Percentiles rank a stretch among this genome's conserved stretches.
These are phyloP conservation scores for Stentor coeruleus DNA, from an alignment of 73 alveolate genomes.

Conservation along the genomic window DNA sequence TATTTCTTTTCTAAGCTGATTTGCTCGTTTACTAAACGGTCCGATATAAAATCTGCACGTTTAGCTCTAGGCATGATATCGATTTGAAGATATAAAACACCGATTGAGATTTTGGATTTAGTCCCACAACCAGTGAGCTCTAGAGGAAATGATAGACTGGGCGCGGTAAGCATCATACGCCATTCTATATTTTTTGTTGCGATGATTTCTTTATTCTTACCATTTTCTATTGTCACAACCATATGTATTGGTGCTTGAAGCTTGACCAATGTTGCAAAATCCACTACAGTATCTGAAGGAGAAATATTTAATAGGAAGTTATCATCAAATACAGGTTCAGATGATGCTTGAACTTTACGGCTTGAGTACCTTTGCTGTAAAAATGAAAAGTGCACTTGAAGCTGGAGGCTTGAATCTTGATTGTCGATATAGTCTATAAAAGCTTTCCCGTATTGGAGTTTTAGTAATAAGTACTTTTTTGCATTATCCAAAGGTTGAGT, in stretches of 20 bases:
- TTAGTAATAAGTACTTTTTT: conserved; percentile 41
- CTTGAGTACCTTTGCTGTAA: conserved; percentile 38
- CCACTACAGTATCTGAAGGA: conserved; percentile 32
- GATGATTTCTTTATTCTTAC: conserved; percentile 40
- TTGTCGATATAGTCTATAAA: conserved; percentile 51
- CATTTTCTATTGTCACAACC: conserved; percentile 32
- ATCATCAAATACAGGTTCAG: conserved; percentile 41
- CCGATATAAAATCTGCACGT: conserved; percentile 31
- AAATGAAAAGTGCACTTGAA: conserved; percentile 34
- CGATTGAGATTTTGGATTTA: conserved; percentile 42
- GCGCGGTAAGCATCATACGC: conserved; percentile 48
- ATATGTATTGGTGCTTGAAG: conserved; percentile 39
- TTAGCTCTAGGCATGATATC: conserved; percentile 44
- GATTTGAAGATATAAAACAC: conserved; percentile 40
- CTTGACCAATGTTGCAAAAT: conserved; percentile 46
- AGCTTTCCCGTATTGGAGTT: conserved; percentile 50
- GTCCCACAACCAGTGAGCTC: conserved; percentile 55
- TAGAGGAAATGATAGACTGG: conserved; percentile 42
- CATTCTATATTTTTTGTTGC: conserved; percentile 62
- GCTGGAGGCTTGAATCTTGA: conserved; percentile 32
- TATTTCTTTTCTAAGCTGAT: conserved; percentile 51
- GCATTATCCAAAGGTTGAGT: conserved; percentile 28
- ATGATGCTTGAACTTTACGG: conserved; percentile 18
- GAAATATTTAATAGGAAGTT: conserved; percentile 24
- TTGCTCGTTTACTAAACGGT: conserved; percentile 47